Evolutionary conservation across 495 filamentous ascomycete species (phyloP), one percentile per base, ranked within the genome.

Genomic region (Aspergillus indologenus): DNA sequence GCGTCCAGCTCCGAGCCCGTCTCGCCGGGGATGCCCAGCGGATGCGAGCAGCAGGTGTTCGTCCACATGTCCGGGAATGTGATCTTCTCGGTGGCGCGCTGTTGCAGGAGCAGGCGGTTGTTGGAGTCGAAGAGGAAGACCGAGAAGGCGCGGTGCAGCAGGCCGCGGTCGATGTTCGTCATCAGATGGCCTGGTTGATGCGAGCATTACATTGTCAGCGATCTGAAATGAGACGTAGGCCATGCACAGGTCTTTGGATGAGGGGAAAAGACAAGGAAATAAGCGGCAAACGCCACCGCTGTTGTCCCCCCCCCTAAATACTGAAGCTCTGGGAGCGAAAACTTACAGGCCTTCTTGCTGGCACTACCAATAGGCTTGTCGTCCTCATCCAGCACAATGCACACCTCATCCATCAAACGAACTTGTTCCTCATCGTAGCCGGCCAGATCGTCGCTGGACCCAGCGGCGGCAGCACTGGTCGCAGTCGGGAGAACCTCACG

Each of bases 51-150:
- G 83, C 94, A 99, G 43, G 94, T 99, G 75, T 99, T 99, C 57
- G 94, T 99, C 94, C 94, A 99, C 90, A 96, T 92, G 70, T 92
- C 90, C 31, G 94, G 94, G 79, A 99, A 99, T 17, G 94, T 99
- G 73, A 99, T 99, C 81, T 99, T 99, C 78, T 97, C 92, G 46
- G 88, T 78, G 49, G 94, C 94, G 63, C 94, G 89, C 78, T 97
- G 94, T 75, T 99, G 94, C 29, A 99, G 86, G 44, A 98, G 86
- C 61, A 99, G 80, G 66, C 90, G 87, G 66, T 92, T 89, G 61
- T 93, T 82, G 40, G 83, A 83, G 72, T 97, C 90, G 80, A 99
- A 99, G 63, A 99, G 86, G 80, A 98, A 99, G 62, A 92, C 89
- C 47, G 93, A 97, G 75, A 99, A 99, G 51, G 94, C 94, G 52